Base-by-base conservation (phyloP, 2,329 filamentous ascomycete species). In the Aaosphaeria pasadenensis region DNA sequence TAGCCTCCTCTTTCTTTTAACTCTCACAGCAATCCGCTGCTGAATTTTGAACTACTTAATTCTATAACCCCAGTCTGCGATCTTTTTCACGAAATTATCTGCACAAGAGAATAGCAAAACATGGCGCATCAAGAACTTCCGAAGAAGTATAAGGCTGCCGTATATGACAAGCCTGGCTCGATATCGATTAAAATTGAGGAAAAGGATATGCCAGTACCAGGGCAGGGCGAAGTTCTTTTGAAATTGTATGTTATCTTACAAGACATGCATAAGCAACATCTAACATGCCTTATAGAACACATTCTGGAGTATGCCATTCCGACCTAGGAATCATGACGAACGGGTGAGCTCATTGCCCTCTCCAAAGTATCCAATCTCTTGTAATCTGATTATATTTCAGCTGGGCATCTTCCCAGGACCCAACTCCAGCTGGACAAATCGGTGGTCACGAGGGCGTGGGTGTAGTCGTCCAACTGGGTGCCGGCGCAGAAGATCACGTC, bases 371-470 rank as follows among this genome's bases (percentile, higher is more conserved):
- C 17, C 17, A 24, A 24, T 24, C 17, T 24, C 17, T 24, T 24
- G 17, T 24, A 24, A 24, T 24, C 17, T 24, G 17, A 24, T 24
- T 24, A 24, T 24, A 24, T 24, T 24, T 24, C 17, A 46, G 57
- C 5, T 86, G 80, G 77, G 76, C 71, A 52, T 75, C 72, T 7
- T 77, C 88, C 1, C 83, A 82, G 2, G 73, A 72, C 53, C 81
- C 79, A 35, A 85, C 82, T 6, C 78, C 77, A 59, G 66, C 76
- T 33, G 81, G 82, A 7, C 84, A 87, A 64, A 77, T 87, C 4
- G 85, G 85, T 39, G 86, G 85, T 4, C 85, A 88, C 60, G 85
- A 88, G 68, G 85, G 85, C 17, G 80, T 88, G 2, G 83, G 83
- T 39, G 78, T 77, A 45, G 74, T 88, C 31, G 83, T 85, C 39